These are phyloP conservation scores for Mitragyna speciosa DNA, from an alignment of 257 asterid genomes.

Conservation along the genomic window DNA sequence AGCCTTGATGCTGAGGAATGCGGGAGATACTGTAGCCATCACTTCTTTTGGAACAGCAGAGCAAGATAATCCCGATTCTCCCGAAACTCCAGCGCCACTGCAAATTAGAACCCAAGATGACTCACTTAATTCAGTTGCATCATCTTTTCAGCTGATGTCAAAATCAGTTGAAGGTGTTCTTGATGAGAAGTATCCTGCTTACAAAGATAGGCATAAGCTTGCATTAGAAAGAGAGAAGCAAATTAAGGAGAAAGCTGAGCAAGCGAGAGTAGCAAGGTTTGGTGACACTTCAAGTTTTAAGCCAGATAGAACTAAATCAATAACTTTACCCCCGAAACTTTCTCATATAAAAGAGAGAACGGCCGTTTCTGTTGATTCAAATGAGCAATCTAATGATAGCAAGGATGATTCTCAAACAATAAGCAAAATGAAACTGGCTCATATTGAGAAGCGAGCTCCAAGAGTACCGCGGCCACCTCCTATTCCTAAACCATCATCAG, in stretches of 20 bases:
- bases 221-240: slow-evolving; percentile 84
- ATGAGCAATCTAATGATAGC: slow-evolving; percentile 44
- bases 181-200: slow-evolving; percentile 86
- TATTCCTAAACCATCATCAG: slow-evolving; percentile 68
- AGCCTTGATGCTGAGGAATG: slow-evolving; percentile 80
- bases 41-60: slow-evolving; percentile 73
- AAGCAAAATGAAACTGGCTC: slow-evolving; percentile 70
- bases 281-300: slow-evolving; percentile 52
- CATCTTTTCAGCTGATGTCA: slow-evolving; percentile 83
- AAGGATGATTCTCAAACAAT: slow-evolving; percentile 53
- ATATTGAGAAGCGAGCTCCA: slow-evolving; percentile 79
- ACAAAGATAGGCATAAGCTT: slow-evolving; percentile 86
- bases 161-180: slow-evolving; percentile 88
- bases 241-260: slow-evolving; percentile 81
- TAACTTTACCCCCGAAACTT: slow-evolving; percentile 74
- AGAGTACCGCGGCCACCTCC: slow-evolving; percentile 92
- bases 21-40: slow-evolving; percentile 71
- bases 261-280: slow-evolving; percentile 79
- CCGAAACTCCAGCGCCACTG: slow-evolving; percentile 40
- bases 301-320: slow-evolving; percentile 30
- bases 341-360: slow-evolving; percentile 72
- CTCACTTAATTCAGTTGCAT: slow-evolving; percentile 55
- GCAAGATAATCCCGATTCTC: slow-evolving; percentile 57
- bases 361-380: slow-evolving; percentile 45
- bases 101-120: slow-evolving; percentile 37